phyloP scores from a whole-genome alignment of 176 grass and related monocot genomes.

The Triticum turgidum region DNA sequence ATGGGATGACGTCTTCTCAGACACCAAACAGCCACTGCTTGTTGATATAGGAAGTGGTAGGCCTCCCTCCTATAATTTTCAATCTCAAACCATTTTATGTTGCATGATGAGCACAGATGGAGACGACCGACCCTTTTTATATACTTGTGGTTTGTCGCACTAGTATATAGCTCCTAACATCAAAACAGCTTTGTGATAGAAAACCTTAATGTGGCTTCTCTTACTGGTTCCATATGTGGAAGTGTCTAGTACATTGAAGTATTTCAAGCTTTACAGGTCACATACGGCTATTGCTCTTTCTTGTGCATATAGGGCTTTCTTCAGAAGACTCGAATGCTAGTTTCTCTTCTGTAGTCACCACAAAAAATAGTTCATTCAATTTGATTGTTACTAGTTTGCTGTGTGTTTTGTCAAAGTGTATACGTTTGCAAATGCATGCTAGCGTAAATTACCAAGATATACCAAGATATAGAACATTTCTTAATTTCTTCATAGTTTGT shows the following conservation, averaged over 20 bases:
- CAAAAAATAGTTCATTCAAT: slow-evolving; percentile 8
- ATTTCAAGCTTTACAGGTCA: not conserved
- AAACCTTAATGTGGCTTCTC: not conserved
- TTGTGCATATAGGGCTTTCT: not conserved
- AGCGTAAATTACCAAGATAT: not conserved
- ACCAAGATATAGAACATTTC: not conserved
- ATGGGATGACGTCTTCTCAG: slow-evolving; percentile 66
- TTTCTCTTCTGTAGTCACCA: not conserved
- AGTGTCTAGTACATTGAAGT: not conserved
- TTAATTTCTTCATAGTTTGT: not conserved
- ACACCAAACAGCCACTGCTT: slow-evolving; percentile 59
- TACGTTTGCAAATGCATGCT: not conserved
- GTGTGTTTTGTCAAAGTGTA: not conserved
- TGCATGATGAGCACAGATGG: slow-evolving; percentile 22
- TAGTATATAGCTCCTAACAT: not conserved
- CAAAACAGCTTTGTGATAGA: too few species aligned
- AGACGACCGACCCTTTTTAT: not conserved
- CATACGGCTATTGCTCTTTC: slow-evolving; percentile 13
- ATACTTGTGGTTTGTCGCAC: not conserved
- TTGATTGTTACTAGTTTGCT: slow-evolving; percentile 7
- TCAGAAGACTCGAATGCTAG: slow-evolving; percentile 14
- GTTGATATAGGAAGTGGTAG: slow-evolving; percentile 97
- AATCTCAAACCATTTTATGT: not conserved
- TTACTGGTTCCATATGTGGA: not conserved
- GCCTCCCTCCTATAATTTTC: slow-evolving; percentile 14